Evolutionary conservation across 257 asterid genomes (phyloP).

Genomic region (Solanum etuberosum): DNA sequence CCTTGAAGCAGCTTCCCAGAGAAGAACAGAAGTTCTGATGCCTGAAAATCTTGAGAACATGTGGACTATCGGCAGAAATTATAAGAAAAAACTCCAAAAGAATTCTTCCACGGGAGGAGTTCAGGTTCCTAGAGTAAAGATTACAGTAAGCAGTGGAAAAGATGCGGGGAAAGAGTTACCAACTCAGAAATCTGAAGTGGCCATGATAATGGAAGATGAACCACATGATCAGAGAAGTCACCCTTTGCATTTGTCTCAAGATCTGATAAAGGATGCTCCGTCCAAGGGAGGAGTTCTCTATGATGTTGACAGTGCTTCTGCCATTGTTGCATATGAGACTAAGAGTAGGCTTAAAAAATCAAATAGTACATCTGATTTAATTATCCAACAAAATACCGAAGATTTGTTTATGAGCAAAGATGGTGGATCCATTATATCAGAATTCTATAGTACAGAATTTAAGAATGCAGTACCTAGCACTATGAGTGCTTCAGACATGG

Average conservation of each 20-base stretch:
- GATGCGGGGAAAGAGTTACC: conserved; percentile 19
- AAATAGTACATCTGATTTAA: conserved; percentile 82
- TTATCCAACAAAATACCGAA: conserved; percentile 28
- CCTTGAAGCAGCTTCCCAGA: conserved; percentile 90
- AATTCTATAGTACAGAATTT: conserved; percentile 54
- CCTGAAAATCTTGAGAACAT: conserved; percentile 98
- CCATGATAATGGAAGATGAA: conserved; percentile 29
- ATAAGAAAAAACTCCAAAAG: conserved; percentile 68
- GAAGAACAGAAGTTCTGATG: conserved; percentile 96
- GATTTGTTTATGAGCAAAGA: conserved; percentile 27
- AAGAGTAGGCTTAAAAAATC: conserved; percentile 70
- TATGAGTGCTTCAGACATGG: conserved; percentile 53
- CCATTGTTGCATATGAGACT: conserved; percentile 30
- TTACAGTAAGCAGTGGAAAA: conserved; percentile 15
- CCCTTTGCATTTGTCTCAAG: conserved; percentile 28
- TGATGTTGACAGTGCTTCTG: conserved; percentile 27
- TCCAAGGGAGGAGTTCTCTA: conserved; percentile 17
- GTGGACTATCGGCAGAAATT: conserved; percentile 97
- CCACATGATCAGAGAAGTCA: conserved; percentile 22
- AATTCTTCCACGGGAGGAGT: conserved; percentile 26
- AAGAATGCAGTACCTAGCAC: conserved; percentile 26
- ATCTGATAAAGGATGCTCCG: conserved; percentile 19
- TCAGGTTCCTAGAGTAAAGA: conserved; percentile 23
- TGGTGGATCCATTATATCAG: conserved; percentile 56
- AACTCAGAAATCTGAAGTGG: conserved; percentile 21